Base-by-base conservation (phyloP, 306 rosid genomes). In the Pachyrhizus erosus region DNA sequence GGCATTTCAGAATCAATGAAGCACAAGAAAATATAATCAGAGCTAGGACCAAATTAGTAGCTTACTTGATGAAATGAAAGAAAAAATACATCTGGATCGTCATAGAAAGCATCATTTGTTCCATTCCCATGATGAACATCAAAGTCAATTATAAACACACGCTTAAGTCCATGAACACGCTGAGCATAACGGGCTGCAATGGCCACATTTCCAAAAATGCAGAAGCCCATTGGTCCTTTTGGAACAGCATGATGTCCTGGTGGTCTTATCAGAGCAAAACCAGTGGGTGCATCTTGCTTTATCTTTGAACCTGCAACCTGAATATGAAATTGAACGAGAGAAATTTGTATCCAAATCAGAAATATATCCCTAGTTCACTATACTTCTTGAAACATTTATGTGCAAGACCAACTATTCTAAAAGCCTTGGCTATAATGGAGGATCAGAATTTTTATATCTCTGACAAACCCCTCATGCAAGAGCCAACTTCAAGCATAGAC, bases 181-280 rank as follows among this genome's bases (percentile, higher is more conserved):
- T 95, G 99, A 39, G 98, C 96, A 86, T 93, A 89, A 77, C 96
- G 98, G 79, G 99, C 98, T 0, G 96, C 98, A 81, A 93, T 87
- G 54, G 98, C 99, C 69, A 95, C 91, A 84, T 95, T 95, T 85
- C 96, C 98, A 37, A 93, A 93, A 82, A 95, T 87, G 78, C 99
- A 93, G 76, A 95, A 95, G 42, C 99, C 98, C 98, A 91, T 93
- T 6, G 97, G 96, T 73, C 98, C 97, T 86, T 91, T 75, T 48
- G 99, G 97, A 76, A 95, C 80, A n/a, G 98, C 98, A 81, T 93
- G 98, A 82, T 95, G 99, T 75, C 99, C 98, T 6, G 98, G 99
- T n/a, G 98, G 99, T 82, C 98, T 86, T 78, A 95, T 90, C 89
- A 95, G 86, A 82, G 98, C 98, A 90, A 95, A 95, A 84, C 98